Conservation (phyloP, 148 eudicot genomes). For the Fagopyrum esculentum region DNA sequence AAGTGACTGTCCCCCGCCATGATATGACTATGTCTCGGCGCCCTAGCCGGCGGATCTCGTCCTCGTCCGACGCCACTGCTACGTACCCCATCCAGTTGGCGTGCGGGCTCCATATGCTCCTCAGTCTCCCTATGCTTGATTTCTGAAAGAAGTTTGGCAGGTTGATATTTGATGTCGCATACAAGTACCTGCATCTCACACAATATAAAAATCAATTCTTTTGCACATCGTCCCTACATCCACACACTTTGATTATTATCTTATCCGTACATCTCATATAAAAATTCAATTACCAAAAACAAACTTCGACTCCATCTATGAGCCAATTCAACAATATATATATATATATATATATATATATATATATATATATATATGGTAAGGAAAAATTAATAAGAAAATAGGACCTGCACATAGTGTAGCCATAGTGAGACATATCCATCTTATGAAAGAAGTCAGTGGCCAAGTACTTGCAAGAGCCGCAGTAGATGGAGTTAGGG, state of each 20-base stretch:
- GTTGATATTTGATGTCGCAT: conserved; percentile 82
- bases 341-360: too few relatives aligned
- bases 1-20: conserved; percentile 85
- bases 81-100: conserved; percentile 96
- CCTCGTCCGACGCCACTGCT: conserved; percentile 49
- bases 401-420: conserved; percentile 38
- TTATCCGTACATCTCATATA: not conserved
- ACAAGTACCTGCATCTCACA: conserved; percentile 31
- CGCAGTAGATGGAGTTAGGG: conserved; percentile 83
- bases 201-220: not conserved
- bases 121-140: conserved; percentile 32
- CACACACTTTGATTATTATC: not conserved
- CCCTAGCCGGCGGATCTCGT: conserved; percentile 51
- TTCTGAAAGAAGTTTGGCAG: conserved; percentile 72
- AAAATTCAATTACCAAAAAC: not conserved
- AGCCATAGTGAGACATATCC: conserved; percentile 54
- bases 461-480: conserved; percentile 60
- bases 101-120: conserved; percentile 72
- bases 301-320: not conserved
- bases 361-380: too few relatives aligned
- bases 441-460: conserved; percentile 50
- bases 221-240: not conserved
- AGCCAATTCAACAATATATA: not conserved
- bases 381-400: too few relatives aligned
- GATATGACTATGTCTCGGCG: conserved; percentile 68